Evolutionary conservation across 139 green algal genomes (phyloP).

Genomic region (Auxenochlorella pyrenoidosa): DNA sequence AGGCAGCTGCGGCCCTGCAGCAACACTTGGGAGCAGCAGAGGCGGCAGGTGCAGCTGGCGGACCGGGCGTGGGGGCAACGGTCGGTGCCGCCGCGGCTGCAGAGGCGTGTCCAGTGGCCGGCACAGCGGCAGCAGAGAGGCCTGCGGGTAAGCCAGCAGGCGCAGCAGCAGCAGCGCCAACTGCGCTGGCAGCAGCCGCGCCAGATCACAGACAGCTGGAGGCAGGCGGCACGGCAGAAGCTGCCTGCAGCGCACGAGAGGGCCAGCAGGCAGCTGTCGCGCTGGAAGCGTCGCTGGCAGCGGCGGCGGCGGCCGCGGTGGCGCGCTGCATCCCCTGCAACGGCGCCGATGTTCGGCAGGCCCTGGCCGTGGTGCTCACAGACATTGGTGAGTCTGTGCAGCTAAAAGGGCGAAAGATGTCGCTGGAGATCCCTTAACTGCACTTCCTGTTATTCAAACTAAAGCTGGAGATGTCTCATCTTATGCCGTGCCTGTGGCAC

Average conservation of each 20-base stretch:
- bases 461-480: too few species aligned
- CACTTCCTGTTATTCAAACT: too few species aligned
- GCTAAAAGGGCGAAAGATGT: too few species aligned
- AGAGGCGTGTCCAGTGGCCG: not conserved
- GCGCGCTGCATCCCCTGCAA: not conserved
- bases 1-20: not conserved
- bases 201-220: too few species aligned
- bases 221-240: not conserved
- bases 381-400: conserved; percentile 69
- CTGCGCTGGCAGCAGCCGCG: not conserved
- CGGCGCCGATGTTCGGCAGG: conserved; percentile 44
- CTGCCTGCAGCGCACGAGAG: not conserved
- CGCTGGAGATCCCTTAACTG: too few species aligned
- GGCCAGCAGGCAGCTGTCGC: not conserved
- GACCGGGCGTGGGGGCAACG: not conserved
- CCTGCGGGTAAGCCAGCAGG: not conserved
- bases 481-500: too few species aligned
- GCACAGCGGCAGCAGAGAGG: not conserved
- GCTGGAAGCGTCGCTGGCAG: not conserved
- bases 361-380: conserved; percentile 82
- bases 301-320: not conserved
- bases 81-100: not conserved
- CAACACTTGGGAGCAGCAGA: not conserved
- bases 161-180: not conserved
- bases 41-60: not conserved